These are phyloP conservation scores for Zygoascus sp. DNA, from an alignment of 1,139 yeast species.

Conservation along the genomic window DNA sequence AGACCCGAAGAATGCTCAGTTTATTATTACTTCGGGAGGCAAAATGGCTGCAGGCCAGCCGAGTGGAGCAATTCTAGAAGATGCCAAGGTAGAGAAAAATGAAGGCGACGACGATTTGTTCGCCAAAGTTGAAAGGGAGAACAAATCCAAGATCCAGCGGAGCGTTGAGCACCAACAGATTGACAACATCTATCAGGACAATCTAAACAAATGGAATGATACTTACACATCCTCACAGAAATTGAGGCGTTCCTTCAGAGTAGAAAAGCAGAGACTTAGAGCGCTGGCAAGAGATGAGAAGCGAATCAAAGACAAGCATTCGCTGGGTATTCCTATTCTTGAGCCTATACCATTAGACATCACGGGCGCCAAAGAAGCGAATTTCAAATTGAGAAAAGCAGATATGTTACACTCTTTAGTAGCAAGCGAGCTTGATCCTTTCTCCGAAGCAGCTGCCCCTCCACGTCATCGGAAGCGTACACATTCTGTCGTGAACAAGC, in stretches of 20 bases:
- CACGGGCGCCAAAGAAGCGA: constrained; percentile 8
- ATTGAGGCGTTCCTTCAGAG: constrained; percentile 22
- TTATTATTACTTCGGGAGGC: constrained; percentile 30
- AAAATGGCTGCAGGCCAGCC: constrained; percentile 24
- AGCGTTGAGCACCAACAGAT: constrained; percentile 16
- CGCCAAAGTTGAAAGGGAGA: constrained; percentile 21
- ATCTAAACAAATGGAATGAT: constrained; percentile 24
- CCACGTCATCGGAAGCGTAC: background rate
- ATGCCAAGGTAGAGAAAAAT: background rate
- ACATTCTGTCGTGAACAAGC: background rate
- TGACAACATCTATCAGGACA: constrained; percentile 15
- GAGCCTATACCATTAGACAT: constrained; percentile 15
- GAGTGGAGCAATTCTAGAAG: constrained; percentile 5
- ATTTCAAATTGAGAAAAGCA: background rate
- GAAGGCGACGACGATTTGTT: constrained; percentile 19
- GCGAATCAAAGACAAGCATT: constrained; percentile 18
- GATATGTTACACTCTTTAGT: background rate
- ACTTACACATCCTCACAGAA: constrained; percentile 22
- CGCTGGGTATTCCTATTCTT: constrained; percentile 18
- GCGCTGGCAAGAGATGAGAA: constrained; percentile 16
- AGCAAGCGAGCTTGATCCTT: background rate
- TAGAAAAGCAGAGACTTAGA: constrained; percentile 15
- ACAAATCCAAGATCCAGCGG: constrained; percentile 10
- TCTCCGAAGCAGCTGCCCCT: background rate
- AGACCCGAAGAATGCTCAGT: constrained; percentile 34